Percentiles rank a stretch among this genome's conserved stretches.
phyloP scores from a whole-genome alignment of 768 basidiomycete genomes.

The Russula emetica region DNA sequence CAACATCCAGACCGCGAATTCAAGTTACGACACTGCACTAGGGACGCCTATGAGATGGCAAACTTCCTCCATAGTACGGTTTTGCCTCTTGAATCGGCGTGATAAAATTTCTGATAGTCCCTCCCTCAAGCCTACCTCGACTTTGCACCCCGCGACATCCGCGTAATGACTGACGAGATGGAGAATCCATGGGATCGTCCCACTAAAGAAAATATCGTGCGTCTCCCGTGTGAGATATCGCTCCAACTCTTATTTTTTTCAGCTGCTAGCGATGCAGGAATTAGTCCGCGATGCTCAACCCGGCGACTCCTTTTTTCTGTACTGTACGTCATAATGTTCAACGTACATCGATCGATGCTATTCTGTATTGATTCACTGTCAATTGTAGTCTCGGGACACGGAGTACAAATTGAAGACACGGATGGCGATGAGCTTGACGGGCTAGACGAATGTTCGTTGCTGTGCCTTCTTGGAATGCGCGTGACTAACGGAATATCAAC shows the following conservation, averaged over 20 bases:
- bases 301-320: background rate
- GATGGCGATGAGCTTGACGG: background rate
- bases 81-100: background rate
- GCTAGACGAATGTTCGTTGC: background rate
- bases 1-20: background rate
- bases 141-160: background rate
- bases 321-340: background rate
- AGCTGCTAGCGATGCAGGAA: background rate
- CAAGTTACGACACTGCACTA: background rate
- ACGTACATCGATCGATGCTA: background rate
- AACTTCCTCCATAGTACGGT: background rate
- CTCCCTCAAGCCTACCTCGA: background rate
- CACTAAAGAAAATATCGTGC: conserved; percentile 1
- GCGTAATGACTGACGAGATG: background rate
- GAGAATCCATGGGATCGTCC: background rate
- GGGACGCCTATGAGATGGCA: background rate
- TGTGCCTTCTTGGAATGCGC: background rate
- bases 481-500: background rate
- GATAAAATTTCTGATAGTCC: background rate
- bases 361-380: background rate
- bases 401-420: background rate
- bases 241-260: background rate
- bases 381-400: conserved; percentile 7
- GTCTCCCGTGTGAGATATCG: background rate
- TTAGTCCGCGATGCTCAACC: background rate